Base-by-base conservation (phyloP, 768 basidiomycete species). In the Infundibulicybe gibba region DNA sequence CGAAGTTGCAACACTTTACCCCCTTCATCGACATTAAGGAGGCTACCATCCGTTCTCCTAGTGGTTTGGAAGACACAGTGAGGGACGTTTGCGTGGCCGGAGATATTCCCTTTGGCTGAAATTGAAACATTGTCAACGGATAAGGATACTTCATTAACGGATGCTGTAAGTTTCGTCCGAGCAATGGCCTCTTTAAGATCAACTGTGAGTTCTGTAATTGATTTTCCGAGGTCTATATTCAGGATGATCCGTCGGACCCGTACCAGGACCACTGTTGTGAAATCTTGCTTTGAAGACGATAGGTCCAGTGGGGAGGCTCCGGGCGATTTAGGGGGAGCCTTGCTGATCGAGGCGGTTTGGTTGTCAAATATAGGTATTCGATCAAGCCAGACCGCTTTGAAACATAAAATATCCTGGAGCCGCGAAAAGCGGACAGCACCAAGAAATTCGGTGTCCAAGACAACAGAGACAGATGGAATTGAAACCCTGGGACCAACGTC, bases 321-420 rank as follows among this genome's bases (percentile, higher is more conserved):
- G 49, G 47, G 43, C 41, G 51, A 32, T 31, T 59, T 61, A 42
- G 45, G 43, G 41, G 65, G 39, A 33, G 56, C 30, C 51, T 66
- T 54, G 45, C 42, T 39, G 16, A 63, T 54, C 16, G 63, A 20
- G 32, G 58, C 53, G 43, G 61, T 52, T 43, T 67, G 64, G 32
- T 66, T 74, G 33, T 80, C 79, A 56, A 94, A 79, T 6, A 88
- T 68, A 0, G 91, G 90, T 20, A 94, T 90, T 32, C 83, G 82
- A 58, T 94, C 92, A 40, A 95, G 62, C 91, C 93, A 95, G 11
- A 95, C 90, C 5, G 93, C 92, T 63, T 94, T 94, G 77, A 95
- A 92, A 63, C 90, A 94, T 15, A 97, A 74, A 44, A 94, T 83
- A 59, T 97, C 94, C 64, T 94, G 93, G 21, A 97, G 66, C 11